Conservation (phyloP, 495 filamentous ascomycete species). For the Elasticomyces elasticus region DNA sequence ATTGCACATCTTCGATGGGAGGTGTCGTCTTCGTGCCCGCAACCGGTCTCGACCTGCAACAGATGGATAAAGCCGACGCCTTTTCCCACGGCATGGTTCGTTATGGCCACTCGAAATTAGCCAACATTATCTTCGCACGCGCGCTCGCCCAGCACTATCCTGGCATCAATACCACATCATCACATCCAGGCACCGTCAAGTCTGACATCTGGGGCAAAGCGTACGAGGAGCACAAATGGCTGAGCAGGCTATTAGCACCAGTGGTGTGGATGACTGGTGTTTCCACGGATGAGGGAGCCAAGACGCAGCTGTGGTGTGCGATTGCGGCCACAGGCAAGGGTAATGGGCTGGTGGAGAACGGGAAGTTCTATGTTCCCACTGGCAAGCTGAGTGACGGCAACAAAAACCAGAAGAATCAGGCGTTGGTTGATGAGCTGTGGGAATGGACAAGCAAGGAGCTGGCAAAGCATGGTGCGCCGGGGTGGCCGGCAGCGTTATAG, state of each 20-base stretch:
- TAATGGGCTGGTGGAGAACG: background rate
- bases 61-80: background rate
- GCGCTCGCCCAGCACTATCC: background rate
- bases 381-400: background rate
- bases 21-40: background rate
- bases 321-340: background rate
- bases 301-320: too few relatives aligned
- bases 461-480: too few relatives aligned
- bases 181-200: background rate
- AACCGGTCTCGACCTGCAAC: background rate
- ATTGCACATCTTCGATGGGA: background rate
- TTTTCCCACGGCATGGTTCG: background rate
- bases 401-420: background rate
- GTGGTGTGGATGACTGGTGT: too few relatives aligned
- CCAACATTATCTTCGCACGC: background rate
- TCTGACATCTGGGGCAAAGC: background rate
- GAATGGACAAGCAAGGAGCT: too few relatives aligned
- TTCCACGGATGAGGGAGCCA: too few relatives aligned
- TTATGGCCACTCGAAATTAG: background rate
- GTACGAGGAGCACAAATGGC: background rate
- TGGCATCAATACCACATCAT: background rate
- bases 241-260: background rate
- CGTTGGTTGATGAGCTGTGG: background rate
- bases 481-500: too few relatives aligned
- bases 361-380: background rate